These are phyloP conservation scores for Macrolepiota fuliginosa DNA, from an alignment of 768 basidiomycete genomes.

Conservation along the genomic window DNA sequence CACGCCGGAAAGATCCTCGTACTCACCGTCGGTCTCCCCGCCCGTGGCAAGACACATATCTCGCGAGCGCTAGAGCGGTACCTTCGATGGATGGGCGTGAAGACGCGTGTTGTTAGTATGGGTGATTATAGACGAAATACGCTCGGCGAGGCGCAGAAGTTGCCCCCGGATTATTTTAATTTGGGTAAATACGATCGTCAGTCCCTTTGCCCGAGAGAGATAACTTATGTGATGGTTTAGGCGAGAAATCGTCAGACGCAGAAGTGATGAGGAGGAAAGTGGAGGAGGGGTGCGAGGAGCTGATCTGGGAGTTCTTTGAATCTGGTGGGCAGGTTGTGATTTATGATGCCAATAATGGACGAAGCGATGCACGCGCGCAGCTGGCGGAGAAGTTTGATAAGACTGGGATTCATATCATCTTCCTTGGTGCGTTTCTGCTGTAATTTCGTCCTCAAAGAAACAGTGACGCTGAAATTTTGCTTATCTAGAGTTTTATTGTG, in stretches of 20 bases:
- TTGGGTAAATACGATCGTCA: conserved; percentile 47
- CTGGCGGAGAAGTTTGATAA: conserved; percentile 85
- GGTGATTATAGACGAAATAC: conserved; percentile 94
- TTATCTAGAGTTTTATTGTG: conserved; percentile 79
- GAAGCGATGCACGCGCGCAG: conserved; percentile 57
- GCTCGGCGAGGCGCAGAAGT: conserved; percentile 80
- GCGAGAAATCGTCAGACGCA: conserved; percentile 80
- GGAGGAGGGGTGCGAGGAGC: conserved; percentile 80
- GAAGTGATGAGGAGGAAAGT: conserved; percentile 71
- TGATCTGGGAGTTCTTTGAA: conserved; percentile 87
- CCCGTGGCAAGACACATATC: conserved; percentile 95
- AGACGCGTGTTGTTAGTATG: conserved; percentile 90
- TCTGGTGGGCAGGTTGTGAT: conserved; percentile 93
- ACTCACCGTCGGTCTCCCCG: conserved; percentile 89
- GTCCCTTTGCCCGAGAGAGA: not conserved
- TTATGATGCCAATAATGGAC: conserved; percentile 97
- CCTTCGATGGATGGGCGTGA: conserved; percentile 96
- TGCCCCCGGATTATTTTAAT: conserved; percentile 92
- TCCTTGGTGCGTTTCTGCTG: conserved; percentile 63
- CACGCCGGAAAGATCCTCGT: conserved; percentile 96
- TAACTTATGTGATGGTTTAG: conserved; percentile 29
- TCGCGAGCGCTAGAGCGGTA: conserved; percentile 96
- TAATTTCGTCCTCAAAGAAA: not conserved
- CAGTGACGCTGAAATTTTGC: not conserved
- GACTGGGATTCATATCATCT: conserved; percentile 86